These are phyloP conservation scores for Diddensiella santjacobensis DNA, from an alignment of 805 yeast species.

Conservation along the genomic window DNA sequence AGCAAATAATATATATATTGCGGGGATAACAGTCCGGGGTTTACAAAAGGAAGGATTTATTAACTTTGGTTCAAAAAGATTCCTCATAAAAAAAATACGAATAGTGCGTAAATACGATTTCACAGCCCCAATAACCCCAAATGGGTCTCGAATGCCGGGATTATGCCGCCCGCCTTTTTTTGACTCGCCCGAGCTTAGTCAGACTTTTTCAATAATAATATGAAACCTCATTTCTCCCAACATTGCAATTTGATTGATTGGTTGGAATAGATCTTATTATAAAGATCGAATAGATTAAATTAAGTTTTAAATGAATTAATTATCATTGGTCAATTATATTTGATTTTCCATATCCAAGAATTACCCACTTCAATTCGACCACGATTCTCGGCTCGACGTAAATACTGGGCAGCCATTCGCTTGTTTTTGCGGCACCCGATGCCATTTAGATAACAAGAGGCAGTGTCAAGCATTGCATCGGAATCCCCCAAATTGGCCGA, in stretches of 20 bases:
- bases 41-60: background rate
- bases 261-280: too few relatives aligned
- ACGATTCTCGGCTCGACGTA: constrained; percentile 29
- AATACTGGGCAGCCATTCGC: constrained; percentile 32
- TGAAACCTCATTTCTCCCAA: too few relatives aligned
- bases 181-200: too few relatives aligned
- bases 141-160: too few relatives aligned
- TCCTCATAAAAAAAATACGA: background rate
- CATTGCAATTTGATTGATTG: too few relatives aligned
- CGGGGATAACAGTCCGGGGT: background rate
- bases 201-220: too few relatives aligned
- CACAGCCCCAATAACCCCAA: too few relatives aligned
- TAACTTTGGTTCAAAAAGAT: background rate
- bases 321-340: constrained; percentile 25
- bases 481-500: constrained; percentile 33
- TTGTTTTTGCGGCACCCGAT: constrained; percentile 31
- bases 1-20: background rate
- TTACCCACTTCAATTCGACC: constrained; percentile 33
- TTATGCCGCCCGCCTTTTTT: too few relatives aligned
- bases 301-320: too few relatives aligned
- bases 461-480: constrained; percentile 32
- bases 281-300: too few relatives aligned
- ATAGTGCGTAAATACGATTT: too few relatives aligned
- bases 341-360: constrained; percentile 35
- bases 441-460: constrained; percentile 28